phyloP scores from a whole-genome alignment of 2,329 filamentous ascomycete genomes.

The Acrodontium crateriforme region DNA sequence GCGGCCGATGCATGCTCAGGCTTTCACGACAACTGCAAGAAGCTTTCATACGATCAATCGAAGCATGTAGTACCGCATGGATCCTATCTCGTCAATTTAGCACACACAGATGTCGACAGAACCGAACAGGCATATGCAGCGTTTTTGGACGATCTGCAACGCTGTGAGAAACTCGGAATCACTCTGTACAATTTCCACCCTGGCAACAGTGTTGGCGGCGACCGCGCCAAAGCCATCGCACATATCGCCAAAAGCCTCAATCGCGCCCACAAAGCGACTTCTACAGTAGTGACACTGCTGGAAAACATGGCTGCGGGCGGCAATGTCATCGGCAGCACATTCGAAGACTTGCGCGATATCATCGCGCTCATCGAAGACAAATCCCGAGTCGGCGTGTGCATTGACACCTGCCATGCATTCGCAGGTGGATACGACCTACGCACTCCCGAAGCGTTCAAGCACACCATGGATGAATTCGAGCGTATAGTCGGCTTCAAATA shows the following conservation, averaged over 20 bases:
- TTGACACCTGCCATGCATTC: conserved; percentile 95
- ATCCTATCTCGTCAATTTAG: conserved; percentile 91
- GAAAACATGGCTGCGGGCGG: conserved; percentile 93
- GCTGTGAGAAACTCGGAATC: conserved; percentile 79
- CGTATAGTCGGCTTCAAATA: conserved; percentile 62
- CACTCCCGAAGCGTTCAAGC: conserved; percentile 55
- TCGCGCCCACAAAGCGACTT: conserved; percentile 54
- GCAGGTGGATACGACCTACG: conserved; percentile 86
- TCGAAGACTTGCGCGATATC: conserved; percentile 76
- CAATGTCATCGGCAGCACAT: conserved; percentile 72
- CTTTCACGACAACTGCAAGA: conserved; percentile 55
- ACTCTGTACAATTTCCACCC: conserved; percentile 97
- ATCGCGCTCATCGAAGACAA: conserved; percentile 72
- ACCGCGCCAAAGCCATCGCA: conserved; percentile 54
- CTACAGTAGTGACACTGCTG: conserved; percentile 69
- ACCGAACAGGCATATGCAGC: conserved; percentile 71
- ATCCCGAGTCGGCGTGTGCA: conserved; percentile 74
- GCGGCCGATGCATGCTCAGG: conserved; percentile 50
- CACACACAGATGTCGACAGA: conserved; percentile 66
- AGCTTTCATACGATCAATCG: conserved; percentile 56
- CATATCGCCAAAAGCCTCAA: conserved; percentile 77
- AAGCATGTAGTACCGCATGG: conserved; percentile 79
- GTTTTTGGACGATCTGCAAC: conserved; percentile 75
- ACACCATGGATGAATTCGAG: conserved; percentile 66
- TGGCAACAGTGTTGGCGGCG: conserved; percentile 52